Percentiles rank a stretch among this genome's conserved stretches.
These are phyloP conservation scores for Trichoderma parareesei DNA, from an alignment of 495 filamentous ascomycete species.

Conservation along the genomic window DNA sequence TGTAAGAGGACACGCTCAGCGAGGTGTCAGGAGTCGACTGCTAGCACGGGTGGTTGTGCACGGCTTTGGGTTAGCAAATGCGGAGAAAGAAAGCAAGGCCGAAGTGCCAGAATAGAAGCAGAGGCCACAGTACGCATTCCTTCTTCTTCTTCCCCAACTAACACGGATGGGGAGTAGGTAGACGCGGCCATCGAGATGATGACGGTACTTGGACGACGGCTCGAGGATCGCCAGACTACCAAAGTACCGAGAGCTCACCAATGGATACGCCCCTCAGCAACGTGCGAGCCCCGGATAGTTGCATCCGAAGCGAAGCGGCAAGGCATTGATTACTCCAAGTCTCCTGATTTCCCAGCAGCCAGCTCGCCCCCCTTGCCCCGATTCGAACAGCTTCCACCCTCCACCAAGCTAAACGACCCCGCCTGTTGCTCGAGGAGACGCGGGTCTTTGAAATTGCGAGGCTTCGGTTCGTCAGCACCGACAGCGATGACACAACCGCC, in stretches of 20 bases:
- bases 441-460: conserved; percentile 6
- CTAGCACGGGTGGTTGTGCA: too few species aligned
- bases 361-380: background rate
- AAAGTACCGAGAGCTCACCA: background rate
- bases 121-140: too few species aligned
- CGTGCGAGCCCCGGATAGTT: background rate
- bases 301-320: too few species aligned
- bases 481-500: conserved; percentile 4
- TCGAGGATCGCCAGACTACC: background rate
- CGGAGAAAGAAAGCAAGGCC: too few species aligned
- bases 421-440: background rate
- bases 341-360: too few species aligned
- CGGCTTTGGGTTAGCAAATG: too few species aligned
- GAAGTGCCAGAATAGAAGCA: too few species aligned
- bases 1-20: too few species aligned
- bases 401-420: background rate
- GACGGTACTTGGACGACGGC: background rate
- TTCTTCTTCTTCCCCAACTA: too few species aligned
- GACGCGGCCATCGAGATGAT: background rate
- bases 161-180: background rate
- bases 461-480: background rate
- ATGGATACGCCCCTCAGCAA: background rate
- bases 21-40: too few species aligned
- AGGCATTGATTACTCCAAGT: too few species aligned
- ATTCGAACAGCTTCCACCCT: background rate